Evolutionary conservation across 2,329 filamentous ascomycete species (phyloP).

Genomic region (Lecanosticta acicola): DNA sequence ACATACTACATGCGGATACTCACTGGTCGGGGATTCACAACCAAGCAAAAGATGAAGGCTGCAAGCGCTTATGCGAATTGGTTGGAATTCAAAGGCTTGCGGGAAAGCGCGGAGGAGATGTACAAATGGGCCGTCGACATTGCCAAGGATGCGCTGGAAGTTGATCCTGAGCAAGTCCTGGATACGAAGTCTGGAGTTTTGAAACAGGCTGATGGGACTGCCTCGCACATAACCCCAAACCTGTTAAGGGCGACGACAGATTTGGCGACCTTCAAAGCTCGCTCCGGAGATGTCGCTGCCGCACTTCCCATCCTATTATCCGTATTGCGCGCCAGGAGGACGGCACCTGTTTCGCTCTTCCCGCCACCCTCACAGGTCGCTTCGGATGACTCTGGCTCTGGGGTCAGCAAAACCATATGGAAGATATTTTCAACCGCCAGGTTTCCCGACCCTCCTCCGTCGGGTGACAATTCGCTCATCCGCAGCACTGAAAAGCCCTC

Average conservation of each 20-base stretch:
- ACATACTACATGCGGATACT: conserved; percentile 76
- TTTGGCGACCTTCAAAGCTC: conserved; percentile 71
- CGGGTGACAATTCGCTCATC: conserved; percentile 62
- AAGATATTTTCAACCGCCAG: conserved; percentile 32
- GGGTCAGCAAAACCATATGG: conserved; percentile 9
- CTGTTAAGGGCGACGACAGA: conserved; percentile 69
- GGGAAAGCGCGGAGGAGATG: conserved; percentile 62
- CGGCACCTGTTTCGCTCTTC: conserved; percentile 44
- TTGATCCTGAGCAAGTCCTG: conserved; percentile 41
- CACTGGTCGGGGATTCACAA: conserved; percentile 70
- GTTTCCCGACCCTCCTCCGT: conserved; percentile 65
- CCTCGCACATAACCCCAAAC: conserved; percentile 58
- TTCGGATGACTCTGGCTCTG: conserved; percentile 12
- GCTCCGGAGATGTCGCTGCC: conserved; percentile 57
- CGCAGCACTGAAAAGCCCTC: conserved; percentile 52
- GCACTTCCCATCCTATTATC: conserved; percentile 84
- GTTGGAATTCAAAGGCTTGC: conserved; percentile 68
- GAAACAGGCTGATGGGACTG: conserved; percentile 43
- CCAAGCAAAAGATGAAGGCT: conserved; percentile 74
- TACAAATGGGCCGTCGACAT: conserved; percentile 73
- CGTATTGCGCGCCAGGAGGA: conserved; percentile 69
- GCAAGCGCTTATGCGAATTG: conserved; percentile 79
- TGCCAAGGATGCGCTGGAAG: conserved; percentile 52
- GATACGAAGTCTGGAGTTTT: conserved; percentile 58
- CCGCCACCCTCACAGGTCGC: conserved; percentile 22